Evolutionary conservation across 129 eudicot species (phyloP), one percentile per base, ranked within the genome.

Genomic region (Erigeron canadensis): DNA sequence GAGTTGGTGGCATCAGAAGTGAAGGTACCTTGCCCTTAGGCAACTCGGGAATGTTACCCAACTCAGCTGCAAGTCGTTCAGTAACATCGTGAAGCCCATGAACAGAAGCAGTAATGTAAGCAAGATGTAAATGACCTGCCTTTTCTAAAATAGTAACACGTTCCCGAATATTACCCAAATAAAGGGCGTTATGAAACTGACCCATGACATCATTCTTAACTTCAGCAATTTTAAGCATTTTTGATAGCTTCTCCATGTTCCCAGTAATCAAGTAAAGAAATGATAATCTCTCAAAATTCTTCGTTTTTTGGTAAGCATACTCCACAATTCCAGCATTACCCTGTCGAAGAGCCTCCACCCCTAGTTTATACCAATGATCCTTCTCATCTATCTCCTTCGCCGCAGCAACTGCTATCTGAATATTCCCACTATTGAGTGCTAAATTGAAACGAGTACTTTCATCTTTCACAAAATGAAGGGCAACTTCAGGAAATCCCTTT

Each of bases 341-440:
- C 62, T 83, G 87, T 58, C 87, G 87, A 71, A 83, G 84, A 75
- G 87, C 87, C 69, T 83, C 87, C 2, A 79, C 71, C 6, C 87
- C 87, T 58, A 83, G 59, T 58, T 80, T 66, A 46, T 83, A 83
- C 87, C 87, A 83, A 63, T 79, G 81, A 70, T 83, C 87, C 57
- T 75, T 83, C 75, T 83, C 87, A 23, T 83, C 87, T 41, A 83
- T 83, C 65, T 83, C 87, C 72, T 83, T 83, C 0, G 87, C 87
- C 7, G 84, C 77, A 56, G 83, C 87, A 40, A 83, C 84, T 22
- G 87, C 87, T 28, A 71, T 79, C 56, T 83, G 87, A 43, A 60
- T 55, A 55, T 55, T 55, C 5, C 61, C 61, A 18, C 61, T 55
- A 9, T 55, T 9, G 8, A 55, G 8, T 2, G 61, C 61, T n/a